Percentiles rank a stretch among this genome's conserved stretches.
Conservation (phyloP, 345 rosid genomes). For the Populus simonii region DNA sequence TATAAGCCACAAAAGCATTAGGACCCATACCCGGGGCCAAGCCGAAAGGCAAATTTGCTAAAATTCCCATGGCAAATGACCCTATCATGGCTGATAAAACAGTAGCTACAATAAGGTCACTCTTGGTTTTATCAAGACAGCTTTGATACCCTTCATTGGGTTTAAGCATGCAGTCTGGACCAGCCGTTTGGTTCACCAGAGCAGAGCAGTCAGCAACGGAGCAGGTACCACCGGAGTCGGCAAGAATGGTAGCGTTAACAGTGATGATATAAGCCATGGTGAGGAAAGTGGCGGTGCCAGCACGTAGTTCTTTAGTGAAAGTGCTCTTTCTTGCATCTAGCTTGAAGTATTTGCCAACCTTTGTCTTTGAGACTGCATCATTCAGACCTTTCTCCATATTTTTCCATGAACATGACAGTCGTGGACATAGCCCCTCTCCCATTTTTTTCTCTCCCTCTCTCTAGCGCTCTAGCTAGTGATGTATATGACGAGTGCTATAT, state of each 20-base stretch:
- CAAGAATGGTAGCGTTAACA: conserved; percentile 75
- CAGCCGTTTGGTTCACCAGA: conserved; percentile 37
- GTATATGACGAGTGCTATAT: not conserved
- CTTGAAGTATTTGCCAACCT: conserved; percentile 61
- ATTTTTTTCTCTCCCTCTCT: not conserved
- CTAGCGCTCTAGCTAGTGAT: not conserved
- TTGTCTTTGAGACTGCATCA: conserved; percentile 55
- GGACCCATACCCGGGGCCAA: conserved; percentile 94
- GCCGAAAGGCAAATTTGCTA: conserved; percentile 79
- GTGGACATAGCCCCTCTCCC: conserved; percentile 31
- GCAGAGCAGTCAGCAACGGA: conserved; percentile 56
- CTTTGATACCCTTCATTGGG: conserved; percentile 56
- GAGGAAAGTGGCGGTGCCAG: conserved; percentile 87
- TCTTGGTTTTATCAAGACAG: conserved; percentile 59
- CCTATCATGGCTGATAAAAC: conserved; percentile 69
- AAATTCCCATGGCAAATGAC: conserved; percentile 70
- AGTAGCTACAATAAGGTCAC: conserved; percentile 78
- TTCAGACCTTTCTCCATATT: conserved; percentile 54
- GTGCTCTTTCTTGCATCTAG: conserved; percentile 58
- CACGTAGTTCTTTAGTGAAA: conserved; percentile 76
- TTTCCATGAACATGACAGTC: conserved; percentile 37
- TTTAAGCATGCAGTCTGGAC: conserved; percentile 52
- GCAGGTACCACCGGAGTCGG: conserved; percentile 81
- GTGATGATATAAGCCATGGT: conserved; percentile 94
- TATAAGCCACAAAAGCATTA: conserved; percentile 74